A percentile compares a stretch with the other conserved stretches of the same genome.
Conservation (phyloP, 768 basidiomycete genomes). For the Agaricus sinodeliciosus region DNA sequence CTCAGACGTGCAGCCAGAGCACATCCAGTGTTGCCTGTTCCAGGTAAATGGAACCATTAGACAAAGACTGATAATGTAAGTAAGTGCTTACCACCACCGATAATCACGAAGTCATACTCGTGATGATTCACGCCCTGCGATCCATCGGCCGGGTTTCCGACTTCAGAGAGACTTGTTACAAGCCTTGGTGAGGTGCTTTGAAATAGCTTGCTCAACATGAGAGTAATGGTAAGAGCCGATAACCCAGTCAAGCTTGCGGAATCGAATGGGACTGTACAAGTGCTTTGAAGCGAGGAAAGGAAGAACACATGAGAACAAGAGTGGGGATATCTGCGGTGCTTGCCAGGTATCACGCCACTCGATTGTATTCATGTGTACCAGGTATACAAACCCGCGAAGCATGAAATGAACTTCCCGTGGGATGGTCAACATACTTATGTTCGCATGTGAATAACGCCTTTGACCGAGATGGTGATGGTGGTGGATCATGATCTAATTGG, state of each 20-base stretch:
- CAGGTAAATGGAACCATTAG: neutral
- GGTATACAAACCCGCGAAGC: too few relatives aligned
- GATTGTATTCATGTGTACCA: too few relatives aligned
- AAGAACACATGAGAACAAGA: constrained; percentile 7
- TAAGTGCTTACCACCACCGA: constrained; percentile 41
- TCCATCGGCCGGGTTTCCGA: constrained; percentile 11
- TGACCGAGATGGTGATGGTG: too few relatives aligned
- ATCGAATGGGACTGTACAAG: constrained; percentile 8
- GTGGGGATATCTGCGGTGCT: constrained; percentile 2
- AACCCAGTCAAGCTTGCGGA: constrained; percentile 13
- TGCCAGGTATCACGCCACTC: neutral
- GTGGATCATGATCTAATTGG: too few relatives aligned
- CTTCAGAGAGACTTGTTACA: constrained; percentile 19
- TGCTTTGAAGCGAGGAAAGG: constrained; percentile 1
- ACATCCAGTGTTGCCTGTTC: constrained; percentile 52
- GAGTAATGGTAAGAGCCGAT: constrained; percentile 16
- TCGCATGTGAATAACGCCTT: neutral
- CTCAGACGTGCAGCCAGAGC: constrained; percentile 52
- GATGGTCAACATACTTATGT: neutral
- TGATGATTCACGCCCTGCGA: constrained; percentile 8
- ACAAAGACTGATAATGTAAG: neutral
- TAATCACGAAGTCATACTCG: constrained; percentile 44
- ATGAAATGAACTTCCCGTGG: too few relatives aligned
- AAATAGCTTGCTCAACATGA: constrained; percentile 17
- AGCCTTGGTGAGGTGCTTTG: constrained; percentile 14